A percentile compares a stretch with the other conserved stretches of the same genome.
Conservation (phyloP, 805 yeast species). For the Danielia oregonensis region DNA sequence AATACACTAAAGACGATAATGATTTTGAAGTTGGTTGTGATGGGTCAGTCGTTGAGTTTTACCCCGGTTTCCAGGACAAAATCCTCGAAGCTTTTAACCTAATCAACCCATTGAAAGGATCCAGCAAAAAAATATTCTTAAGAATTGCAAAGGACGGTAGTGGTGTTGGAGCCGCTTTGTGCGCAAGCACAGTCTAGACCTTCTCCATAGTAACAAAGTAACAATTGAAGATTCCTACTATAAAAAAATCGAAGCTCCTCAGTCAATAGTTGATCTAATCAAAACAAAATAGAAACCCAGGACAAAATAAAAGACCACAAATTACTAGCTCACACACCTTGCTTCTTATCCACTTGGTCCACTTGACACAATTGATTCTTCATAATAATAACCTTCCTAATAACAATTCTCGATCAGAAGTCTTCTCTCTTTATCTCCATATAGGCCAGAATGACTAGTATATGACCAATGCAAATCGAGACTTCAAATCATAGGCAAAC, state of each 20-base stretch:
- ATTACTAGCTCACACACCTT: too few relatives aligned
- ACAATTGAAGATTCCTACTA: background rate
- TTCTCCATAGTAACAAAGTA: background rate
- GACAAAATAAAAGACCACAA: too few relatives aligned
- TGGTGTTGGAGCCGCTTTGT: slow-evolving; percentile 95
- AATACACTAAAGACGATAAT: slow-evolving; percentile 44
- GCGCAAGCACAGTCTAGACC: slow-evolving; percentile 48
- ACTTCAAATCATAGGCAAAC: too few relatives aligned
- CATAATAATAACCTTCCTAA: too few relatives aligned
- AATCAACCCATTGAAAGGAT: slow-evolving; percentile 69
- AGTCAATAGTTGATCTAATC: too few relatives aligned
- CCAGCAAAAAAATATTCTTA: slow-evolving; percentile 69
- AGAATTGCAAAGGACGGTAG: slow-evolving; percentile 92
- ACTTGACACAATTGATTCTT: too few relatives aligned
- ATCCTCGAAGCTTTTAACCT: slow-evolving; percentile 73
- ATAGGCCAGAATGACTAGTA: too few relatives aligned
- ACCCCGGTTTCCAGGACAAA: slow-evolving; percentile 83
- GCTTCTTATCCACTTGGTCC: too few relatives aligned
- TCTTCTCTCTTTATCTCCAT: too few relatives aligned
- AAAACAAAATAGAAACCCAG: too few relatives aligned
- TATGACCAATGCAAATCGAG: too few relatives aligned
- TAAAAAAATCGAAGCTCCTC: background rate
- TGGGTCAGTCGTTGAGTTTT: slow-evolving; percentile 90
- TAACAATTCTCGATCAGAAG: too few relatives aligned
- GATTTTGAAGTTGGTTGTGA: slow-evolving; percentile 93